Conservation (phyloP, 306 rosid species). For the Biancaea sappan region DNA sequence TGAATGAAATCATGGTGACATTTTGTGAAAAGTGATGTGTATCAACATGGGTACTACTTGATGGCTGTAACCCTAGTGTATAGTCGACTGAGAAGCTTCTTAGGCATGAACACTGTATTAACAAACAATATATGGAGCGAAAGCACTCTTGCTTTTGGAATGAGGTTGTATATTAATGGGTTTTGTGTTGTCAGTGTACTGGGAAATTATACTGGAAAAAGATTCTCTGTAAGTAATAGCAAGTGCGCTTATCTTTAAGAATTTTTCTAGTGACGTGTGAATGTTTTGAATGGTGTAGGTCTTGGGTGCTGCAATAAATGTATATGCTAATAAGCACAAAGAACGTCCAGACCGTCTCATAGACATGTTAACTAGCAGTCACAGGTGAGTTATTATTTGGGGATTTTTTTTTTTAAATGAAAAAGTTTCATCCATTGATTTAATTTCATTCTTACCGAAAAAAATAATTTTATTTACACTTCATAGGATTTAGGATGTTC, state of each 20-base stretch:
- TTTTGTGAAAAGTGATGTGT: background rate
- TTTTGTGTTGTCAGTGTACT: slow-evolving; percentile 14
- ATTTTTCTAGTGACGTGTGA: slow-evolving; percentile 17
- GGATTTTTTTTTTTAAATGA: background rate
- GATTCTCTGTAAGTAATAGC: background rate
- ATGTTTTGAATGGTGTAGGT: slow-evolving; percentile 59
- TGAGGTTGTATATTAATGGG: background rate
- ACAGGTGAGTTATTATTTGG: slow-evolving; percentile 57
- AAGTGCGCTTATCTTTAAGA: slow-evolving; percentile 23
- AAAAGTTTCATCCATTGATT: background rate
- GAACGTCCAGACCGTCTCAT: slow-evolving; percentile 98
- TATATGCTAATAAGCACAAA: slow-evolving; percentile 97
- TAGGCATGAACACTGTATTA: background rate
- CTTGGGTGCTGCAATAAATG: slow-evolving; percentile 94
- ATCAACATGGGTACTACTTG: background rate
- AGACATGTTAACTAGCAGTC: slow-evolving; percentile 98
- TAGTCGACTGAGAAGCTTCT: background rate
- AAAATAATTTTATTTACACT: background rate
- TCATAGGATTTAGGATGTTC: slow-evolving; percentile 6
- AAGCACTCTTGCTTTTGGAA: background rate
- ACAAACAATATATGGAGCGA: slow-evolving; percentile 12
- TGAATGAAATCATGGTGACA: background rate
- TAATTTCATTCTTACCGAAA: background rate
- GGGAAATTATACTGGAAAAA: slow-evolving; percentile 17
- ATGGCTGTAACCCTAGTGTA: background rate